These are phyloP conservation scores for Kluyveromyces marxianus DNA, from an alignment of 1,139 yeast species.

Conservation along the genomic window DNA sequence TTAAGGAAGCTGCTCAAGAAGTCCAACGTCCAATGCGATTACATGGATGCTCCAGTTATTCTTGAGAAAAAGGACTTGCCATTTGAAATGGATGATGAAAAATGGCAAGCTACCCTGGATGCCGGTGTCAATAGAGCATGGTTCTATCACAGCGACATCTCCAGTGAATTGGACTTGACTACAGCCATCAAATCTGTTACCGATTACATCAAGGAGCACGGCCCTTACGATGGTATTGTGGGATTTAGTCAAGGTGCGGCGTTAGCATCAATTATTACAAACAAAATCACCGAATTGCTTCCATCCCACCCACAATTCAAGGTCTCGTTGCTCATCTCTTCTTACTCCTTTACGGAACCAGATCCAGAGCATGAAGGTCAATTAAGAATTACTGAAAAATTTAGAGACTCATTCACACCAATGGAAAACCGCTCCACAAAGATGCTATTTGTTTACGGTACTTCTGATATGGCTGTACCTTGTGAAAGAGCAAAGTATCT, in stretches of 20 bases:
- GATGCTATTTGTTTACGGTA: conserved; percentile 33
- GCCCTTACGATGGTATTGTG: conserved; percentile 82
- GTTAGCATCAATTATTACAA: conserved; percentile 52
- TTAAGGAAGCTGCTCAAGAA: conserved; percentile 64
- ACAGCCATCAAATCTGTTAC: conserved; percentile 47
- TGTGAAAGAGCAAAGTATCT: conserved; percentile 43
- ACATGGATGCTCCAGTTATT: conserved; percentile 67
- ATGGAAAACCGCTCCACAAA: conserved; percentile 27
- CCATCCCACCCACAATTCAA: conserved; percentile 40
- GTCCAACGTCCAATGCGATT: conserved; percentile 60
- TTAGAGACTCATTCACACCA: conserved; percentile 27
- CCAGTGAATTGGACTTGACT: conserved; percentile 33
- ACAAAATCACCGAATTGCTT: conserved; percentile 35
- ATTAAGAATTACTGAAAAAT: conserved; percentile 33
- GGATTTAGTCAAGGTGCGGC: conserved; percentile 97
- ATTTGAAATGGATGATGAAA: conserved; percentile 41
- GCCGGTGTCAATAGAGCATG: conserved; percentile 49
- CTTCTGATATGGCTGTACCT: conserved; percentile 49
- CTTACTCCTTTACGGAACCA: conserved; percentile 48
- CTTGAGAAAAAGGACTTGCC: conserved; percentile 66
- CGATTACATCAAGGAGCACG: conserved; percentile 52
- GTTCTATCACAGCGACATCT: conserved; percentile 45
- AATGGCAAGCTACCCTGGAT: conserved; percentile 39
- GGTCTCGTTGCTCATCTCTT: conserved; percentile 45
- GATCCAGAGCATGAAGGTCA: conserved; percentile 25